Conservation (phyloP, 805 yeast genomes). For the Maudiozyma serrabonitensis region DNA sequence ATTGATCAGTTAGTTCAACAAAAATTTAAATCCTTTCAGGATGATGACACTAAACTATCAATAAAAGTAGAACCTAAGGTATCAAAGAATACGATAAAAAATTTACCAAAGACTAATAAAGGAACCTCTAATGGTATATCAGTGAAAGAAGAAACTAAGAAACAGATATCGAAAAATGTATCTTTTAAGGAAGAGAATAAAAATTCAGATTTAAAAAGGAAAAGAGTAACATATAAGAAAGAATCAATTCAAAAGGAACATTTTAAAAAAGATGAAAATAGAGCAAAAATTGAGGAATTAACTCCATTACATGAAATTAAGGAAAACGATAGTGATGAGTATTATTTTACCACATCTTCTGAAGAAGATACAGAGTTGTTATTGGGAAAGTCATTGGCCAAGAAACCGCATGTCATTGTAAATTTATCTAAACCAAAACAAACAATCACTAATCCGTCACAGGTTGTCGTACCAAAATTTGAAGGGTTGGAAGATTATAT, state of each 20-base stretch:
- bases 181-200: background rate
- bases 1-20: conserved; percentile 1
- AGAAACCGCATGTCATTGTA: conserved; percentile 21
- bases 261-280: background rate
- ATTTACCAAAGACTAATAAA: background rate
- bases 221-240: background rate
- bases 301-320: background rate
- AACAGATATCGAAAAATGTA: background rate
- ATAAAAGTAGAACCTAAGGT: background rate
- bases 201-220: background rate
- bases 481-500: conserved; percentile 36
- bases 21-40: background rate
- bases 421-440: conserved; percentile 36
- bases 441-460: conserved; percentile 51
- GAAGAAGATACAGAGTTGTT: conserved; percentile 18
- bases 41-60: too few relatives aligned
- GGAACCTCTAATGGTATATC: too few relatives aligned
- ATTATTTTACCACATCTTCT: conserved; percentile 25
- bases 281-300: background rate
- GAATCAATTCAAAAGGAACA: background rate
- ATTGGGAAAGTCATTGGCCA: conserved; percentile 8
- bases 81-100: background rate
- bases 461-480: conserved; percentile 41
- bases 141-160: background rate
- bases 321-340: conserved; percentile 6